These are phyloP conservation scores for Dendrobium nobile DNA, from an alignment of 106 monocot genomes.

Conservation along the genomic window DNA sequence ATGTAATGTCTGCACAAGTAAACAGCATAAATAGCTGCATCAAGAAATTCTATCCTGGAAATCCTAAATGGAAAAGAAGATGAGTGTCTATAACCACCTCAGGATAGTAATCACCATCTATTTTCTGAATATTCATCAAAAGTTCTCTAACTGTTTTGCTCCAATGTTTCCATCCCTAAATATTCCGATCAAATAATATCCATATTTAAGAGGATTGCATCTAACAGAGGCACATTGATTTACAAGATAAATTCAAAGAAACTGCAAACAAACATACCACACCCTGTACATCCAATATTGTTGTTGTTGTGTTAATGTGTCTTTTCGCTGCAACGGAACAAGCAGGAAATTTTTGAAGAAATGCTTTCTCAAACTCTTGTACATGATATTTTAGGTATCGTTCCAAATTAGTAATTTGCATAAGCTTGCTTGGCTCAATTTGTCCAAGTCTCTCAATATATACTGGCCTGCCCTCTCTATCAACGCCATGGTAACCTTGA, in stretches of 20 bases:
- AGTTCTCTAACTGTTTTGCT: conserved; percentile 68
- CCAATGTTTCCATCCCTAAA: conserved; percentile 73
- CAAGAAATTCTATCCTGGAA: background rate
- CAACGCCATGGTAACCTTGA: conserved; percentile 95
- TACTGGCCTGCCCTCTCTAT: conserved; percentile 89
- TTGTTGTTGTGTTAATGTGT: conserved; percentile 79
- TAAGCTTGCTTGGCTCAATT: conserved; percentile 83
- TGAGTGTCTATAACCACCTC: conserved; percentile 36
- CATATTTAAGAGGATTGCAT: background rate
- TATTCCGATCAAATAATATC: conserved; percentile 1
- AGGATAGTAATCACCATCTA: conserved; percentile 91
- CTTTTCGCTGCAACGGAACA: conserved; percentile 83
- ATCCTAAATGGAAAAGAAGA: background rate
- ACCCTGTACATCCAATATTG: conserved; percentile 88
- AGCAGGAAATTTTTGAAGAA: conserved; percentile 81
- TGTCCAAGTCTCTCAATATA: conserved; percentile 90
- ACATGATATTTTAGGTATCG: conserved; percentile 97
- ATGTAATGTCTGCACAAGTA: conserved; percentile 63
- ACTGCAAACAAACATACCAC: conserved; percentile 52
- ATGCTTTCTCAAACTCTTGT: conserved; percentile 90
- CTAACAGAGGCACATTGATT: background rate
- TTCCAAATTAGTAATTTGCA: conserved; percentile 77
- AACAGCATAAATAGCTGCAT: background rate
- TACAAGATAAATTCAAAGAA: background rate
- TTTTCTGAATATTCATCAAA: conserved; percentile 70